Conservation (phyloP, 2,329 filamentous ascomycete genomes). For the Myotisia sp. region DNA sequence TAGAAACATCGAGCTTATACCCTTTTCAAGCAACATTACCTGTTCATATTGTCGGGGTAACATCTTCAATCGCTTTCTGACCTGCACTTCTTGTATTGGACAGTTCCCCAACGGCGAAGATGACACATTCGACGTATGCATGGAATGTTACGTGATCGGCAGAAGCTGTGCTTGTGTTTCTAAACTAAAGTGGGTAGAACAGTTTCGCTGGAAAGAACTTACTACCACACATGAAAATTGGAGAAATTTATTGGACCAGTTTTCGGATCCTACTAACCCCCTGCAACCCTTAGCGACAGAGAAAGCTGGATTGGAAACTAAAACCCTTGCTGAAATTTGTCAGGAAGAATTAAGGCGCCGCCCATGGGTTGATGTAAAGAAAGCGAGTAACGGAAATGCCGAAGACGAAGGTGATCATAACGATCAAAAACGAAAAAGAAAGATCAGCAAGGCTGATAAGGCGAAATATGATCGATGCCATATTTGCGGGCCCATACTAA, state of each 20-base stretch:
- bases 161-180: conserved; percentile 83
- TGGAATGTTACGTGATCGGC: conserved; percentile 98
- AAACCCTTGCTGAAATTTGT: conserved; percentile 80
- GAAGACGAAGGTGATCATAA: conserved; percentile 35
- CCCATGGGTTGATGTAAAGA: conserved; percentile 70
- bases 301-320: conserved; percentile 52
- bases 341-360: conserved; percentile 70
- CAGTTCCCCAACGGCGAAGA: conserved; percentile 54
- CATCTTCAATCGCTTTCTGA: conserved; percentile 93
- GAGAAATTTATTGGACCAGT: conserved; percentile 61
- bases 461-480: conserved; percentile 52
- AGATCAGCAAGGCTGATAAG: conserved; percentile 36
- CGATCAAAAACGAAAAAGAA: conserved; percentile 49
- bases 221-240: conserved; percentile 66
- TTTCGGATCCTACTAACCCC: conserved; percentile 51
- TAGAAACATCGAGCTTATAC: conserved; percentile 57
- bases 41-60: conserved; percentile 94
- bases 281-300: conserved; percentile 51
- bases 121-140: conserved; percentile 87
- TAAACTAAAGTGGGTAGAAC: conserved; percentile 76
- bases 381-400: conserved; percentile 31
- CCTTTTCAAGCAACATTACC: conserved; percentile 81
- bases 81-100: conserved; percentile 70
- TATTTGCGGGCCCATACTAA: conserved; percentile 62
- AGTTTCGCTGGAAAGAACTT: conserved; percentile 74